Conservation (phyloP, 1,284 basidiomycete genomes). For the Ustilago sp. region DNA sequence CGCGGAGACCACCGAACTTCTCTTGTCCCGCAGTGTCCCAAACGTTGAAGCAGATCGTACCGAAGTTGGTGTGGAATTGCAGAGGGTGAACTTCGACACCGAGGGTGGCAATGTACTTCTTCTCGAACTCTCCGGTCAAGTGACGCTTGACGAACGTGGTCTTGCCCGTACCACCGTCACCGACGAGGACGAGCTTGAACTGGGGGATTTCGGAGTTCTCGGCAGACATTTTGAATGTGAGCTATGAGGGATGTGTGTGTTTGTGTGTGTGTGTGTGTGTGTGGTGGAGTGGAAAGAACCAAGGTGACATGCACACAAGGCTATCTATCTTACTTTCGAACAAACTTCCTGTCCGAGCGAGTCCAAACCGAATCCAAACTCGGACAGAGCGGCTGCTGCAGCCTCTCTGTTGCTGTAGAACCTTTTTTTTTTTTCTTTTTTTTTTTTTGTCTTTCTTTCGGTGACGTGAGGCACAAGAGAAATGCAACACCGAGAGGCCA, state of each 20-base stretch:
- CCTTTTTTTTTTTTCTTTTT: not conserved
- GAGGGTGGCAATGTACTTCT: conserved; percentile 99
- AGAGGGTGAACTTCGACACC: conserved; percentile 99
- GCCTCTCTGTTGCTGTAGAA: not conserved
- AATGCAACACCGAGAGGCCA: conserved; percentile 22
- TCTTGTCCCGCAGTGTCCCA: conserved; percentile 99
- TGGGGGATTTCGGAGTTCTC: conserved; percentile 76
- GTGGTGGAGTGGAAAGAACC: not conserved
- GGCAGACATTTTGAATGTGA: conserved; percentile 36
- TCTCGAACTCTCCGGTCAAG: conserved; percentile 98
- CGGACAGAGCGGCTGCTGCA: not conserved
- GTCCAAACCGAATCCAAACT: not conserved
- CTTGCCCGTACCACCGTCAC: conserved; percentile 96
- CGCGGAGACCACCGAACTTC: conserved; percentile 79
- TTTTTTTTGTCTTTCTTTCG: conserved; percentile 1
- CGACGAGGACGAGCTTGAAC: conserved; percentile 99
- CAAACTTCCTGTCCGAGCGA: conserved; percentile 11
- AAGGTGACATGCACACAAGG: conserved; percentile 15
- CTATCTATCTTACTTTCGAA: conserved; percentile 5
- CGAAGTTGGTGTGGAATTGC: conserved; percentile 95
- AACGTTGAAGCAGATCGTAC: conserved; percentile 98
- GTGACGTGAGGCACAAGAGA: conserved; percentile 6
- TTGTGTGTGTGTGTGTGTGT: not conserved
- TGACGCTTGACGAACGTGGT: conserved; percentile 79
- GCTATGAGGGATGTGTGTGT: conserved; percentile 4